phyloP scores from a whole-genome alignment of 805 yeast genomes.

The Teunomyces pallodes region DNA sequence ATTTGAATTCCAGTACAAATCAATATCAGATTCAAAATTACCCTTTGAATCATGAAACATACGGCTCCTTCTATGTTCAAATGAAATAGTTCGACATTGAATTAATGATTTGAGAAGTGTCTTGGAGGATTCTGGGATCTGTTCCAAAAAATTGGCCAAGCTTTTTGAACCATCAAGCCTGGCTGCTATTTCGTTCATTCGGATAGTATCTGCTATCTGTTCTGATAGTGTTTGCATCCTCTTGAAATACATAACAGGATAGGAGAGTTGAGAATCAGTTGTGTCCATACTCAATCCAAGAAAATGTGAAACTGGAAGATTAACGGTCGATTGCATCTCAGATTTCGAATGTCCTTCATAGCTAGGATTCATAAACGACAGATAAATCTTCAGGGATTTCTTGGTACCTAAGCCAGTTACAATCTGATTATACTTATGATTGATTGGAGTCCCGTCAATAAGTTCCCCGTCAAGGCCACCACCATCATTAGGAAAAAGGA shows the following conservation, averaged over 20 bases:
- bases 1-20: conserved; percentile 24
- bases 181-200: conserved; percentile 57
- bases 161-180: conserved; percentile 43
- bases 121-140: conserved; percentile 26
- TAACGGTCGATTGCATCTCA: not conserved
- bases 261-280: not conserved
- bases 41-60: conserved; percentile 8
- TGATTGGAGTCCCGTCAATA: conserved; percentile 18
- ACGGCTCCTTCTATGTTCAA: conserved; percentile 7
- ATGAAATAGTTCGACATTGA: conserved; percentile 29
- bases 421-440: conserved; percentile 5
- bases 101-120: conserved; percentile 41
- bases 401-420: not conserved
- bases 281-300: not conserved
- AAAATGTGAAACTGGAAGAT: not conserved
- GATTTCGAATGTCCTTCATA: not conserved
- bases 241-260: too few species aligned
- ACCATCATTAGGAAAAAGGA: conserved; percentile 20
- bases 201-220: conserved; percentile 47
- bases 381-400: conserved; percentile 4
- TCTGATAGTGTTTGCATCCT: conserved; percentile 13
- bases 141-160: conserved; percentile 21
- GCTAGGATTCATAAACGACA: conserved; percentile 12
- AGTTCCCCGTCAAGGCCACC: not conserved
- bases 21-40: conserved; percentile 14